Percentiles rank a stretch among this genome's conserved stretches.
These are phyloP conservation scores for Millerozyma acaciae DNA, from an alignment of 805 yeast species.

Conservation along the genomic window DNA sequence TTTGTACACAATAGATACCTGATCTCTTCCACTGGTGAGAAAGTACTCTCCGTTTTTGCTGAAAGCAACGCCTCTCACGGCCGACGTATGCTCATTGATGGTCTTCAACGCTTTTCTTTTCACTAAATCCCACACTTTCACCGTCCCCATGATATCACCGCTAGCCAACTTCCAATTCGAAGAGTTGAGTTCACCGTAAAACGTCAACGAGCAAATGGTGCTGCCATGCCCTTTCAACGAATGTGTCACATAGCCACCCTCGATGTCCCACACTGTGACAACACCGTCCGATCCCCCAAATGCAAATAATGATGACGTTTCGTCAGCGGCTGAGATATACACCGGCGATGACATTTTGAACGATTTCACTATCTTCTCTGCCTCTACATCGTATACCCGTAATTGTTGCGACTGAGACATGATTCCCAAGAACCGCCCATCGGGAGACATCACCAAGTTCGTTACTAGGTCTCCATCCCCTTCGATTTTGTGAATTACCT, in stretches of 20 bases:
- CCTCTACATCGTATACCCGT: conserved; percentile 53
- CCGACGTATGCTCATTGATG: conserved; percentile 71
- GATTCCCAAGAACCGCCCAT: conserved; percentile 64
- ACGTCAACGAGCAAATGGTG: conserved; percentile 68
- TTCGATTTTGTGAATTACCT: conserved; percentile 55
- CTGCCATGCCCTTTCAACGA: conserved; percentile 91
- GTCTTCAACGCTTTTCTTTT: conserved; percentile 65
- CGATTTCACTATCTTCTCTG: conserved; percentile 40
- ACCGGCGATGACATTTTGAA: conserved; percentile 75
- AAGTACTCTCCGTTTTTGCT: conserved; percentile 48
- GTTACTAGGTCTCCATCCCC: conserved; percentile 87
- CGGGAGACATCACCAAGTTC: conserved; percentile 70
- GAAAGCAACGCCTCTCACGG: conserved; percentile 83
- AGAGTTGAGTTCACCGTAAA: conserved; percentile 69
- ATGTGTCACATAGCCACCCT: conserved; percentile 84
- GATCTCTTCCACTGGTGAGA: conserved; percentile 88
- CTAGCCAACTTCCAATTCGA: conserved; percentile 73
- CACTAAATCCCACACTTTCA: conserved; percentile 61
- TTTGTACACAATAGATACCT: conserved; percentile 60
- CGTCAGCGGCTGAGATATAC: conserved; percentile 70
- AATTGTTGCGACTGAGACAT: conserved; percentile 83
- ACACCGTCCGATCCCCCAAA: conserved; percentile 95
- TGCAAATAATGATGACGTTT: conserved; percentile 80
- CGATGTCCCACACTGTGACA: conserved; percentile 88
- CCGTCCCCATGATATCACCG: conserved; percentile 58